phyloP scores from a whole-genome alignment of 345 rosid species.

The Crucihimalaya himalaica region DNA sequence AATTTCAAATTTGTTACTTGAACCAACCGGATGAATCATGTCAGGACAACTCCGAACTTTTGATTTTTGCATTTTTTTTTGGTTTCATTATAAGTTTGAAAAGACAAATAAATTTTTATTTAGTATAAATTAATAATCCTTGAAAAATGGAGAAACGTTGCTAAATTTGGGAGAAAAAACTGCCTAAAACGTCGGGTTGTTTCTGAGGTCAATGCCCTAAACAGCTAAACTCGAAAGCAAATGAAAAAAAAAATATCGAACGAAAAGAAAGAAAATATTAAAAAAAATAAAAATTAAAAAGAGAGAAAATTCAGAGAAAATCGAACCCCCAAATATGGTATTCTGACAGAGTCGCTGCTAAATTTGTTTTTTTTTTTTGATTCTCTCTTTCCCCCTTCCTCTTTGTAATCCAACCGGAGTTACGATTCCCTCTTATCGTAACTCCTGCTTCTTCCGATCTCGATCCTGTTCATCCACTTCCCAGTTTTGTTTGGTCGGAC shows the following conservation, averaged over 20 bases:
- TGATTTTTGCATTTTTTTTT: background rate
- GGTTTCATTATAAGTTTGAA: background rate
- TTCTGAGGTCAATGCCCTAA: constrained; percentile 40
- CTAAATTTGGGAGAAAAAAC: constrained; percentile 39
- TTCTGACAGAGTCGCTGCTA: constrained; percentile 40
- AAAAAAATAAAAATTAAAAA: background rate
- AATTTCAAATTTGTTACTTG: background rate
- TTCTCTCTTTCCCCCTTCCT: constrained; percentile 32
- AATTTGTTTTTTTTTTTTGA: constrained; percentile 13
- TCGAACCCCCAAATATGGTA: constrained; percentile 37
- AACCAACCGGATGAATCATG: background rate
- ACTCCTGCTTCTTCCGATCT: constrained; percentile 42
- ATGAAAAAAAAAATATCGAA: constrained; percentile 6
- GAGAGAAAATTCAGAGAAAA: constrained; percentile 29
- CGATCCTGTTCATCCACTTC: constrained; percentile 15
- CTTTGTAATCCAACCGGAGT: constrained; percentile 37
- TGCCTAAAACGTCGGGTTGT: constrained; percentile 44
- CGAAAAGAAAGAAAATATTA: background rate
- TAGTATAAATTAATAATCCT: background rate
- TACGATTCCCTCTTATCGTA: constrained; percentile 41
- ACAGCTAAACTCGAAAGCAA: constrained; percentile 40
- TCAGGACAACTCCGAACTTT: background rate
- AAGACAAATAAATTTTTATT: no score
- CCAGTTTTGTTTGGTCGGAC: background rate
- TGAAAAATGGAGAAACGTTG: constrained; percentile 27